Base-by-base conservation (phyloP, 2,329 filamentous ascomycete species). In the Dactylonectria estremocensis region DNA sequence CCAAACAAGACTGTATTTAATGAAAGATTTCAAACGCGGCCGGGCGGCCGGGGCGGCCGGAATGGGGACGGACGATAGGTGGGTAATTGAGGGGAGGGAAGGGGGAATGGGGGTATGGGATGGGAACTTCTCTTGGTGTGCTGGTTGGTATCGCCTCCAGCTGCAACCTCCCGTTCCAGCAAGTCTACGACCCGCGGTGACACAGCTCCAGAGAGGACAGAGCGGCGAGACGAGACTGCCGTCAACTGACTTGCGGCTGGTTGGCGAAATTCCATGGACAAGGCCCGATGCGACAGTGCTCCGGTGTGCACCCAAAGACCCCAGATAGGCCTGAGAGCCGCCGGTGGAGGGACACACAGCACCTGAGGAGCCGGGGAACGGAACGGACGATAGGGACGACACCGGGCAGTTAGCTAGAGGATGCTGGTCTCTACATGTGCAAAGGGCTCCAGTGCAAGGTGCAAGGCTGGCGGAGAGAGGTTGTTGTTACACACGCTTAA, bases 111-210 rank as follows among this genome's bases (percentile, higher is more conserved):
- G 37, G 6, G 37, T 28, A 28, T 40, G 37, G 5, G 6, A 40
- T 16, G 37, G 16, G 37, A 13, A 13, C 69, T 69, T 70, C 72
- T 73, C 70, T 73, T 73, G 66, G 69, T 60, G 64, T 60, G 53
- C 56, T 71, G 71, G 69, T 61, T 71, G 66, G 74, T 71, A 72
- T 77, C 70, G 72, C 73, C 71, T 73, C 52, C 61, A 68, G 60
- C 74, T 77, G 76, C 76, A 76, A 70, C 73, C 61, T 75, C 64
- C 76, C 76, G 76, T 76, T 71, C 72, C 69, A 75, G 73, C n/a
- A 76, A 74, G 70, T 66, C 69, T 66, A 62, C 65, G 64, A 71
- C 65, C 73, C 72, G 74, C 66, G 64, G 73, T 72, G 70, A 70
- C 73, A 67, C 74, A 69, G 70, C 73, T 53, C 50, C 61, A 53